Evolutionary conservation across 208 protist genomes (phyloP).

Genomic region (Wallacemonas sp.): DNA sequence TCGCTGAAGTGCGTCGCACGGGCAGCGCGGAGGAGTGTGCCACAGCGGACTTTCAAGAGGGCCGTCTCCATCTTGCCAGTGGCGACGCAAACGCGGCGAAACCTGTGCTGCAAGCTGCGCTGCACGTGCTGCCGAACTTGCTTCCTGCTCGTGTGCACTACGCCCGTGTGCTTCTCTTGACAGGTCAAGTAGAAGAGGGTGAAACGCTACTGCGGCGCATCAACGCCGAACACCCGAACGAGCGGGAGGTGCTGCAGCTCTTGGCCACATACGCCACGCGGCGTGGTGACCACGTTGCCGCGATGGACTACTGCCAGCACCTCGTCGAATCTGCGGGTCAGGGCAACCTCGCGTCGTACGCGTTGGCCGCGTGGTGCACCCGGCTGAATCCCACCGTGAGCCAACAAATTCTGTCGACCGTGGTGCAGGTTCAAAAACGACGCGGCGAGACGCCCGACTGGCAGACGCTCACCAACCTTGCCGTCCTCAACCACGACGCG

Average conservation of each 20-base stretch:
- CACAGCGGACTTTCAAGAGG: conserved; percentile 78
- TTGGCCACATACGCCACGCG: conserved; percentile 56
- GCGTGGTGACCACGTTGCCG: conserved; percentile 53
- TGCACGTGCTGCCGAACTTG: conserved; percentile 58
- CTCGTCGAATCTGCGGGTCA: conserved; percentile 65
- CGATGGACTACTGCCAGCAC: conserved; percentile 54
- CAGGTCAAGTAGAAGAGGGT: conserved; percentile 38
- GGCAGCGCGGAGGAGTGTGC: conserved; percentile 58
- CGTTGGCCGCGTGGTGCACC: conserved; percentile 62
- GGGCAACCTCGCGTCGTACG: conserved; percentile 63
- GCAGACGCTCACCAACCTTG: conserved; percentile 69
- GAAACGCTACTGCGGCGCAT: conserved; percentile 52
- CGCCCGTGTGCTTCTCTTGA: conserved; percentile 56
- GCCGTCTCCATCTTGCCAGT: conserved; percentile 51
- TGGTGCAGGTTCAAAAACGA: conserved; percentile 26
- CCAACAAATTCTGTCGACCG: conserved; percentile 29
- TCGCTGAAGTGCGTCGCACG: conserved; percentile 44
- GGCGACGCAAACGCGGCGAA: conserved; percentile 58
- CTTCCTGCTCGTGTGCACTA: conserved; percentile 76
- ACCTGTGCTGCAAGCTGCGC: conserved; percentile 52
- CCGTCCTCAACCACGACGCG: conserved; percentile 43
- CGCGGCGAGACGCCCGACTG: conserved; percentile 41
- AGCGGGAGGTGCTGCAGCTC: conserved; percentile 82
- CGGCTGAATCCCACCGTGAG: conserved; percentile 60
- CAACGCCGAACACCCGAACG: conserved; percentile 57